A percentile compares a stretch with the other conserved stretches of the same genome.
These are phyloP conservation scores for Lablab purpureus DNA, from an alignment of 306 rosid genomes.

Conservation along the genomic window DNA sequence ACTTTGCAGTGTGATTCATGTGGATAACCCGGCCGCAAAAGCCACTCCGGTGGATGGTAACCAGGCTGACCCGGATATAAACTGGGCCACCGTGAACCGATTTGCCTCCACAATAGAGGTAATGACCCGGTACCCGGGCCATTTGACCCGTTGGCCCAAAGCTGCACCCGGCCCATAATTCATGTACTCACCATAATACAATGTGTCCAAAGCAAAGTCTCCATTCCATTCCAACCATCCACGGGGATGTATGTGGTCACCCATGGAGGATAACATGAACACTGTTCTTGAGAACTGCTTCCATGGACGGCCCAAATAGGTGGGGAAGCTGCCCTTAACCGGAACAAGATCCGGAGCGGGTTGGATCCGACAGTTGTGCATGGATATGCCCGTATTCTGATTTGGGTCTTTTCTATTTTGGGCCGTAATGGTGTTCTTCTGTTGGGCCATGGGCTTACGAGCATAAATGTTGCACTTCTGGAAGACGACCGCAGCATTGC, in stretches of 20 bases:
- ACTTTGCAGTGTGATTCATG: slow-evolving; percentile 32
- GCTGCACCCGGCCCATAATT: slow-evolving; percentile 88
- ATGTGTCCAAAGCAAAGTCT: slow-evolving; percentile 65
- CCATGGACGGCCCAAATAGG: slow-evolving; percentile 95
- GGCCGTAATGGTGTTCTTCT: slow-evolving; percentile 88
- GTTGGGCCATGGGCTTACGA: slow-evolving; percentile 78
- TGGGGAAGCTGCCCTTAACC: slow-evolving; percentile 56
- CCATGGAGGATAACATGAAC: slow-evolving; percentile 70
- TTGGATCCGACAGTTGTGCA: slow-evolving; percentile 75
- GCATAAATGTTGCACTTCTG: slow-evolving; percentile 83
- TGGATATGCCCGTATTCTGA: slow-evolving; percentile 93
- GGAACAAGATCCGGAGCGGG: slow-evolving; percentile 67
- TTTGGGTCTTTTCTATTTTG: slow-evolving; percentile 93
- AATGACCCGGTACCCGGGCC: slow-evolving; percentile 91
- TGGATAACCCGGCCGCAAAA: slow-evolving; percentile 70
- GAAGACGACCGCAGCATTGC: slow-evolving; percentile 86
- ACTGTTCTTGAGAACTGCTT: slow-evolving; percentile 76
- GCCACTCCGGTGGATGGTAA: slow-evolving; percentile 95
- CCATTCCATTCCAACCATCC: slow-evolving; percentile 94
- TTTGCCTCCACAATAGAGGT: slow-evolving; percentile 70
- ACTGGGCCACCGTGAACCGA: slow-evolving; percentile 73
- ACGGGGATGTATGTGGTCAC: slow-evolving; percentile 68
- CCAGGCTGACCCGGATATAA: slow-evolving; percentile 88
- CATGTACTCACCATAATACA: slow-evolving; percentile 94
- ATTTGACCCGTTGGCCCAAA: slow-evolving; percentile 68